Conservation (phyloP, 164 flowering plant species). For the Macadamia integrifolia region DNA sequence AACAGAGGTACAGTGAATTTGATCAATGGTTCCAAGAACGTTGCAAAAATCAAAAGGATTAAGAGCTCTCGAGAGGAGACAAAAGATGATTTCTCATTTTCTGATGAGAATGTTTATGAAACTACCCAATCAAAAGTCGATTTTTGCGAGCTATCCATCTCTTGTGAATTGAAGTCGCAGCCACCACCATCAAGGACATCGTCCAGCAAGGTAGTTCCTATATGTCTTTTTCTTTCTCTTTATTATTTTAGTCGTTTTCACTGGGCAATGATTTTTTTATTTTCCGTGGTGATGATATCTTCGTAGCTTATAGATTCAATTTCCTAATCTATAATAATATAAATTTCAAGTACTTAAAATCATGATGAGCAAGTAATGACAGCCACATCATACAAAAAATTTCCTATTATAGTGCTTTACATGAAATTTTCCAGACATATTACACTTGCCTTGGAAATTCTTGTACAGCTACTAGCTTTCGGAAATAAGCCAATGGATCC, state of each 20-base stretch:
- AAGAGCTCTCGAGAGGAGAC: slow-evolving; percentile 20
- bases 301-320: not conserved
- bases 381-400: not conserved
- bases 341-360: not conserved
- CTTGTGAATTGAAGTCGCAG: slow-evolving; percentile 49
- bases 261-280: no score
- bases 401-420: not conserved
- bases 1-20: slow-evolving; percentile 11
- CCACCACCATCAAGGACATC: slow-evolving; percentile 33
- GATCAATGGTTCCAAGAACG: slow-evolving; percentile 16
- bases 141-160: slow-evolving; percentile 33
- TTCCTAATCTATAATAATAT: not conserved
- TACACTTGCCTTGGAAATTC: not conserved
- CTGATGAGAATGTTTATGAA: slow-evolving; percentile 5
- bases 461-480: not conserved
- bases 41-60: slow-evolving; percentile 31
- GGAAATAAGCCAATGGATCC: not conserved
- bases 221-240: not conserved
- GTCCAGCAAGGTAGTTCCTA: slow-evolving; percentile 27
- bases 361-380: not conserved
- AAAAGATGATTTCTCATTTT: slow-evolving; percentile 7
- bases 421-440: not conserved
- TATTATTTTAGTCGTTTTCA: not conserved
- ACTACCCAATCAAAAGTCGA: slow-evolving; percentile 13
- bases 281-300: no score